These are phyloP conservation scores for Cladobotryum mycophilum DNA, from an alignment of 2,329 filamentous ascomycete species.

Conservation along the genomic window DNA sequence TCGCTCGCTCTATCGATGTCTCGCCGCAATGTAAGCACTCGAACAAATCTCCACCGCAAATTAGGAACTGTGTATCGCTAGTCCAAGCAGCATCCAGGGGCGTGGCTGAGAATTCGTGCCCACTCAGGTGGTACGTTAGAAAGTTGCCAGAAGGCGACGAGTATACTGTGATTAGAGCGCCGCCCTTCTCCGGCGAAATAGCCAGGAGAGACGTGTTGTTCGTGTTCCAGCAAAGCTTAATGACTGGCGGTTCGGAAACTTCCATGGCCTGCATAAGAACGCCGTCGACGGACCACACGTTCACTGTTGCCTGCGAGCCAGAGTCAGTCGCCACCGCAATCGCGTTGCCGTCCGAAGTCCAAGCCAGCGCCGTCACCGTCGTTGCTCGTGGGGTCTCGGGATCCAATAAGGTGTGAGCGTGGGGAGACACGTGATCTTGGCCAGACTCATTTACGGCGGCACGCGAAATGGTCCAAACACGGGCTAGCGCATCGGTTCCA, in stretches of 20 bases:
- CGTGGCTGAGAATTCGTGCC: conserved; percentile 45
- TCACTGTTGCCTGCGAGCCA: conserved; percentile 45
- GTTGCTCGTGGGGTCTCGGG: conserved; percentile 46
- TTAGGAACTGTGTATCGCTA: conserved; percentile 49
- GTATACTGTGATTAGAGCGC: conserved; percentile 52
- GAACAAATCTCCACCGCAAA: conserved; percentile 53
- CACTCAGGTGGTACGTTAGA: conserved; percentile 41
- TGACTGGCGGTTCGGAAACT: conserved; percentile 53
- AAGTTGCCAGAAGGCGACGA: conserved; percentile 37
- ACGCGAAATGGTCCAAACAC: conserved; percentile 59
- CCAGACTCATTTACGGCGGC: conserved; percentile 37
- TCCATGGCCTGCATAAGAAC: conserved; percentile 47
- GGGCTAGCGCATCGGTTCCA: conserved; percentile 64
- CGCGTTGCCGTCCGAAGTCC: conserved; percentile 50
- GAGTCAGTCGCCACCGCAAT: conserved; percentile 55
- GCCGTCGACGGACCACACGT: conserved; percentile 51
- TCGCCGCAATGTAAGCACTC: conserved; percentile 42
- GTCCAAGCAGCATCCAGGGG: conserved; percentile 56
- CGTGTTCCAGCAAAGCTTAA: conserved; percentile 57
- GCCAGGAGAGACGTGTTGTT: conserved; percentile 48
- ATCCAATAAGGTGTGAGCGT: conserved; percentile 41
- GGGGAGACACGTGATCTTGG: conserved; percentile 36
- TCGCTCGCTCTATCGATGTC: conserved; percentile 37
- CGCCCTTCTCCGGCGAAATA: conserved; percentile 49
- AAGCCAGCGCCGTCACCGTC: conserved; percentile 53